Evolutionary conservation across 169 alveolate species (phyloP).

Genomic region (Eimeria maxima): DNA sequence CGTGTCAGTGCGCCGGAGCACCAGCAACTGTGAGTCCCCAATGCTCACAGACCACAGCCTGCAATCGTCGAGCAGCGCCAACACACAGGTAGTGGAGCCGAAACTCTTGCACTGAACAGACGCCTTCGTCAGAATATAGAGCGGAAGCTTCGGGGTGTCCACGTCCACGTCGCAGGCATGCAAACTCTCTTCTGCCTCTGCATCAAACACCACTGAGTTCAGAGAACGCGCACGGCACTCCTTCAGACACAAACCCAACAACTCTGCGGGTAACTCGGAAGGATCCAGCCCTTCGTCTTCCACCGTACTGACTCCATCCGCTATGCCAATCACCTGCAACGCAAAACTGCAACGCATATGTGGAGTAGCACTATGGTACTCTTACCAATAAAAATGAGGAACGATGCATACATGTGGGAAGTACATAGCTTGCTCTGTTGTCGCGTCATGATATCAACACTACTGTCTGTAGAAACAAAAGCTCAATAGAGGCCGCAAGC

Average conservation of each 20-base stretch:
- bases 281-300: slow-evolving; percentile 88
- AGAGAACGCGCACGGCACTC: slow-evolving; percentile 83
- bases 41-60: slow-evolving; percentile 86
- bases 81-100: slow-evolving; percentile 89
- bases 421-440: not conserved
- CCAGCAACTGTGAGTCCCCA: slow-evolving; percentile 87
- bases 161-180: slow-evolving; percentile 54
- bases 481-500: not conserved
- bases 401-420: not conserved
- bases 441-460: not conserved
- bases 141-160: slow-evolving; percentile 81
- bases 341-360: not conserved
- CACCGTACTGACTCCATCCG: slow-evolving; percentile 89
- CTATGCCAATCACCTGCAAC: slow-evolving; percentile 86
- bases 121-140: slow-evolving; percentile 85
- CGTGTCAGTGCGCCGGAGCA: slow-evolving; percentile 81
- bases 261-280: slow-evolving; percentile 86
- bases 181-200: slow-evolving; percentile 83
- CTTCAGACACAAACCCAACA: slow-evolving; percentile 84
- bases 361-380: not conserved
- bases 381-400: not conserved
- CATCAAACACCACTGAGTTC: slow-evolving; percentile 84
- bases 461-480: not conserved
- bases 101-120: slow-evolving; percentile 85
- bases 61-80: slow-evolving; percentile 84